Conservation (phyloP, 2,329 filamentous ascomycete species). For the Fusarium humuli region DNA sequence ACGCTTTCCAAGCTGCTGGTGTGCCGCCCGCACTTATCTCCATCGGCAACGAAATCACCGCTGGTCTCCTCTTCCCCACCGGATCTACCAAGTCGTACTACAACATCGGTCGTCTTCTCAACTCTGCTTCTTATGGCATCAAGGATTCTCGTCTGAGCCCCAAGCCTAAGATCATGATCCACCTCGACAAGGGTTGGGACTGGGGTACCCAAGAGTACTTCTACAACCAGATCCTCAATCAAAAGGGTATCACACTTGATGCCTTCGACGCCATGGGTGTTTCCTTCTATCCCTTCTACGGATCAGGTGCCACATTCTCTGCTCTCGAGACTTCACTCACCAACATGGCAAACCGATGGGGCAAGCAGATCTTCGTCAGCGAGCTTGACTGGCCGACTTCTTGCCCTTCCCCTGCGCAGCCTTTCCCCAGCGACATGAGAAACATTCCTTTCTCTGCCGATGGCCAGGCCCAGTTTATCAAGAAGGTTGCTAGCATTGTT, state of each 20-base stretch:
- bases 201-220: conserved; percentile 74
- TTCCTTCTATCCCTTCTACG: conserved; percentile 80
- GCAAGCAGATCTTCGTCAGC: conserved; percentile 75
- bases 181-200: conserved; percentile 81
- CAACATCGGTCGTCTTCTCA: conserved; percentile 73
- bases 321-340: conserved; percentile 65
- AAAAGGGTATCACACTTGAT: conserved; percentile 60
- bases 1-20: conserved; percentile 67
- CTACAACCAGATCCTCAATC: conserved; percentile 67
- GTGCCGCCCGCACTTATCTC: conserved; percentile 72
- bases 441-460: conserved; percentile 71
- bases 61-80: conserved; percentile 72
- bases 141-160: conserved; percentile 69
- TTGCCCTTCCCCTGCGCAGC: conserved; percentile 68
- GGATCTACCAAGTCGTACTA: conserved; percentile 65
- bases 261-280: conserved; percentile 80
- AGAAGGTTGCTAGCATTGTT: conserved; percentile 68
- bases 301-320: conserved; percentile 66
- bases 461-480: conserved; percentile 72
- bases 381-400: conserved; percentile 77
- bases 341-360: conserved; percentile 70
- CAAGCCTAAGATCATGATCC: conserved; percentile 77
- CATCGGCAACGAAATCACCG: conserved; percentile 79
- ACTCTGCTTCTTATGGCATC: conserved; percentile 72
- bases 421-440: conserved; percentile 70